Base-by-base conservation (phyloP, 345 rosid species). In the Firmiana major region DNA sequence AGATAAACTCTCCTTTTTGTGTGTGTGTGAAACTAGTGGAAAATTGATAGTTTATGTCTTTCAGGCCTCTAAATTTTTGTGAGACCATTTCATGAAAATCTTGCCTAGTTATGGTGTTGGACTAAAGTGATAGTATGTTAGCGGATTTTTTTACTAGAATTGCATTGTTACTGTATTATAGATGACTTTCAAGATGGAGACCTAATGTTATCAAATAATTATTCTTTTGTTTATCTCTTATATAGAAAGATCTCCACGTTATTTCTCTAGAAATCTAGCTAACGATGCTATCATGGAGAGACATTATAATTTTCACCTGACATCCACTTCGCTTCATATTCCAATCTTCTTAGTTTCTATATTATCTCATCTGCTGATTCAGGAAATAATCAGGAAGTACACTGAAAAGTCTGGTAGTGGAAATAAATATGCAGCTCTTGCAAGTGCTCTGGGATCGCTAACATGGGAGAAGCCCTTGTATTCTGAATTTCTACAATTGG, bases 321-420 rank as follows among this genome's bases (percentile, higher is more conserved):
- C 24, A 13, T 66, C 51, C 16, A 66, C 28, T 42, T 40, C 51
- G 4, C 48, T 21, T 3, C 16, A 28, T 68, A 6, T 12, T 68
- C 57, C 38, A 15, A 15, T 46, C 57, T 70, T 46, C 57, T 70
- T 70, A 48, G 17, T 28, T 31, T 71, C 5, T 10, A 3, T 49
- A 58, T 24, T n/a, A 17, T 42, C 19, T 76, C 63, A 10, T 49
- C 7, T 65, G 36, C 48, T 15, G 36, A 48, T 68, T 21, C 83
- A 95, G 99, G 98, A 90, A 86, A 91, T 93, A 79, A 89, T 95
- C 7, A 86, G 76, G 53, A 92, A 85, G 64, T 93, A 93, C 80
- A 85, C 87, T 1, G 79, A 84, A 59, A 78, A 80, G 49, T 91
- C 95, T 38, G 90, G 90, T 16, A 78, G 75, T 38, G 93, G 96